Percentiles rank a stretch among this genome's conserved stretches.
Evolutionary conservation across 495 filamentous ascomycete genomes (phyloP).

Genomic region (Cercophora samala): DNA sequence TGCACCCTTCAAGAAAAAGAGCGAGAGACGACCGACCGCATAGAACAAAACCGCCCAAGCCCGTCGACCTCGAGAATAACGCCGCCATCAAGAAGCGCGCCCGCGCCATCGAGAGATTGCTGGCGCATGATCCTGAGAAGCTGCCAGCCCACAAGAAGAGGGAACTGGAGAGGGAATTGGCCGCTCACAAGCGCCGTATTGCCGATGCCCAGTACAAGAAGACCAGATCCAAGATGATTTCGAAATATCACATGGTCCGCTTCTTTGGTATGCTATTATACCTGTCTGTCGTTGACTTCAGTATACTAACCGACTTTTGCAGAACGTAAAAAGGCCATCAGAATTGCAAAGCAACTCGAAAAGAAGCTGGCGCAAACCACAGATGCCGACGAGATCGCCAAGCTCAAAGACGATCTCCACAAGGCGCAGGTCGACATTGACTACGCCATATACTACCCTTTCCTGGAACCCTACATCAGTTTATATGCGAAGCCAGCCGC

Average conservation of each 20-base stretch:
- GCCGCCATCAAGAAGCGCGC: slow-evolving; percentile 56
- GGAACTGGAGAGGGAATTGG: slow-evolving; percentile 77
- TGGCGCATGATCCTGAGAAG: slow-evolving; percentile 53
- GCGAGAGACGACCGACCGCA: slow-evolving; percentile 26
- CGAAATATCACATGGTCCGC: slow-evolving; percentile 88
- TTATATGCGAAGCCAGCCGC: slow-evolving; percentile 58
- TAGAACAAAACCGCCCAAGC: slow-evolving; percentile 32
- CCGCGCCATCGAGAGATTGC: slow-evolving; percentile 58
- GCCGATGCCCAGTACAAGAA: slow-evolving; percentile 53
- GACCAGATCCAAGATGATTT: slow-evolving; percentile 67
- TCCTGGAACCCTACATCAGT: slow-evolving; percentile 73
- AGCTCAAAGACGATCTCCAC: slow-evolving; percentile 59
- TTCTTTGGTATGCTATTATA: slow-evolving; percentile 67
- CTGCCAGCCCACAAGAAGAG: slow-evolving; percentile 72
- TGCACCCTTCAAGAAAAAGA: slow-evolving; percentile 17
- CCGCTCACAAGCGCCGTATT: slow-evolving; percentile 70
- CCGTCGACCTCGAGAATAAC: slow-evolving; percentile 38
- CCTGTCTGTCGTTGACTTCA: background rate
- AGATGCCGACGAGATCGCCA: slow-evolving; percentile 48
- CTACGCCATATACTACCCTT: slow-evolving; percentile 81
- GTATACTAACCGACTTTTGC: slow-evolving; percentile 5
- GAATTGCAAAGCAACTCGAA: slow-evolving; percentile 61
- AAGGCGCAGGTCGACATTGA: slow-evolving; percentile 74
- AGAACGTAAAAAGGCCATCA: slow-evolving; percentile 84
- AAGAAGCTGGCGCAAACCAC: slow-evolving; percentile 50